phyloP scores from a whole-genome alignment of 768 basidiomycete genomes.

The Gelatoporia subvermispora region DNA sequence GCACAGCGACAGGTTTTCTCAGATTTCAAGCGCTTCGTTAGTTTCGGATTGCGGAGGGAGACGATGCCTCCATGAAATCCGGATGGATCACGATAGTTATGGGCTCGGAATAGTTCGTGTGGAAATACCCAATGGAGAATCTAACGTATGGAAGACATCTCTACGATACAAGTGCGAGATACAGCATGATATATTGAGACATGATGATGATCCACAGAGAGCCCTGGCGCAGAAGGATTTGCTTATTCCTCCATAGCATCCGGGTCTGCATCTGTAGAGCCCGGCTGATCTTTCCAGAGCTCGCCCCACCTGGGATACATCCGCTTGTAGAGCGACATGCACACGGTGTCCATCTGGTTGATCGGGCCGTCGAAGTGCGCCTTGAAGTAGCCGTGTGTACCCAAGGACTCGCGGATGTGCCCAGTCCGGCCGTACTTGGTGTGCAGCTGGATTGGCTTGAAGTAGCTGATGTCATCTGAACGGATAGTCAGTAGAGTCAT shows the following conservation, averaged over 20 bases:
- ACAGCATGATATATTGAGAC: neutral
- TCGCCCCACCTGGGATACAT: constrained; percentile 86
- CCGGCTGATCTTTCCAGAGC: constrained; percentile 35
- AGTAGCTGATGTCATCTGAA: constrained; percentile 83
- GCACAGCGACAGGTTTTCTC: constrained; percentile 80
- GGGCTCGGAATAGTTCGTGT: no score
- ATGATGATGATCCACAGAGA: constrained; percentile 1
- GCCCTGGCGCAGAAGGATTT: neutral
- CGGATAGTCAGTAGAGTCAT: constrained; percentile 1
- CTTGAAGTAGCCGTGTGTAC: constrained; percentile 96
- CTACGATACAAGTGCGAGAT: neutral
- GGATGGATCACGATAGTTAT: neutral
- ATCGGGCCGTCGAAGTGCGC: constrained; percentile 92
- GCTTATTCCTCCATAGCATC: constrained; percentile 22
- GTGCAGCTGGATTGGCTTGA: constrained; percentile 87
- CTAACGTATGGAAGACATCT: neutral
- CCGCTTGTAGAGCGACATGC: constrained; percentile 93
- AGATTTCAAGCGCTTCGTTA: constrained; percentile 83
- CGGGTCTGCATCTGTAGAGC: neutral
- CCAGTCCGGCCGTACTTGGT: constrained; percentile 89
- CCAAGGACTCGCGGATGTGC: constrained; percentile 87
- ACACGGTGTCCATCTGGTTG: constrained; percentile 95
- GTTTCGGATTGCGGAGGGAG: constrained; percentile 81
- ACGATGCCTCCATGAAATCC: constrained; percentile 21
- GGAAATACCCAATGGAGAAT: neutral